Evolutionary conservation across 1,139 yeast genomes (phyloP).

Genomic region (Wickerhamiella infanticola): DNA sequence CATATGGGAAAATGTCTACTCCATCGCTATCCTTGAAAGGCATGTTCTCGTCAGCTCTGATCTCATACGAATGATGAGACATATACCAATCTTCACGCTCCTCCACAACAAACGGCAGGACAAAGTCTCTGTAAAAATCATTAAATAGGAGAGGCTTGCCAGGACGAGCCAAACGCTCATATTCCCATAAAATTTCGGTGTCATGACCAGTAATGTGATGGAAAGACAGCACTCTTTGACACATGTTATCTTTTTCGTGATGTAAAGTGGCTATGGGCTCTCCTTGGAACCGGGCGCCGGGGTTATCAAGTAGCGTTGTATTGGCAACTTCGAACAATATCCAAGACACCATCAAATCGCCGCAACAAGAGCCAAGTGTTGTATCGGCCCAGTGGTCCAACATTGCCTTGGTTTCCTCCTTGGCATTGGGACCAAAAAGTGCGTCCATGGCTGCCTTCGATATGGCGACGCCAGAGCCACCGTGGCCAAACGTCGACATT

Average conservation of each 20-base stretch:
- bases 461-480: slow-evolving; percentile 19
- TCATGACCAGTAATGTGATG: slow-evolving; percentile 23
- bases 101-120: slow-evolving; percentile 17
- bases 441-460: slow-evolving; percentile 17
- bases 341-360: slow-evolving; percentile 18
- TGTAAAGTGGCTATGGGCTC: background rate
- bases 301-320: background rate
- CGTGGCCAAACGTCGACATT: slow-evolving; percentile 18
- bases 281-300: background rate
- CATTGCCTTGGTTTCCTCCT: slow-evolving; percentile 4
- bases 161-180: slow-evolving; percentile 20
- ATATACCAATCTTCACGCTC: slow-evolving; percentile 10
- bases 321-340: slow-evolving; percentile 12
- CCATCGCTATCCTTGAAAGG: background rate
- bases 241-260: slow-evolving; percentile 16
- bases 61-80: background rate
- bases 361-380: slow-evolving; percentile 13
- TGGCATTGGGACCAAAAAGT: slow-evolving; percentile 13
- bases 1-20: slow-evolving; percentile 4
- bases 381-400: slow-evolving; percentile 2
- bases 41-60: background rate
- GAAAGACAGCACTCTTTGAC: slow-evolving; percentile 23
- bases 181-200: slow-evolving; percentile 24
- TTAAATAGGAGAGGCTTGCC: slow-evolving; percentile 12
- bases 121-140: slow-evolving; percentile 24